Percentiles rank a stretch among this genome's conserved stretches.
phyloP scores from a whole-genome alignment of 345 rosid species.

The Kandelia obovata region DNA sequence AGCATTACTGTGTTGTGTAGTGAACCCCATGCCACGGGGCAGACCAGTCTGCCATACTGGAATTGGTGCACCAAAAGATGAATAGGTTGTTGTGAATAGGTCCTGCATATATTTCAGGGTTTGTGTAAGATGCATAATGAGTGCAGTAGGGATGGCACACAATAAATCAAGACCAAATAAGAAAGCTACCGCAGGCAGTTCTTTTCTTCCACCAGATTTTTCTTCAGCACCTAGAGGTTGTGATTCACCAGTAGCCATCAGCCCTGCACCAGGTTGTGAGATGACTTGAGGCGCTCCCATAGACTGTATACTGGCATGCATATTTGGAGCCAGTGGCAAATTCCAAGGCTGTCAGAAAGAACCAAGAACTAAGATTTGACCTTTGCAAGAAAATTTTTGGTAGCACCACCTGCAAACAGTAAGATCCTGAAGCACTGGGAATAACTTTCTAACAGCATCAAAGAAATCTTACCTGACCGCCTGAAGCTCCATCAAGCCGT shows the following conservation, averaged over 20 bases:
- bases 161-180: background rate
- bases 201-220: conserved; percentile 57
- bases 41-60: conserved; percentile 81
- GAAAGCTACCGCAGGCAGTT: conserved; percentile 64
- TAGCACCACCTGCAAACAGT: too few relatives aligned
- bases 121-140: background rate
- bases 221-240: conserved; percentile 43
- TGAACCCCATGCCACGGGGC: conserved; percentile 53
- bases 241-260: conserved; percentile 27
- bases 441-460: too few relatives aligned
- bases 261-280: conserved; percentile 28
- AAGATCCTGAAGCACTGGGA: too few relatives aligned
- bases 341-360: conserved; percentile 56
- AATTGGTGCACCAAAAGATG: conserved; percentile 47
- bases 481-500: conserved; percentile 42
- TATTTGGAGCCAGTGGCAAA: conserved; percentile 32
- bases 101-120: conserved; percentile 48
- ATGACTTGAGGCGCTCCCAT: conserved; percentile 38
- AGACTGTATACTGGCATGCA: conserved; percentile 46
- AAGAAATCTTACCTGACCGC: conserved; percentile 51
- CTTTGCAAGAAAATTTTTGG: too few relatives aligned
- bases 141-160: conserved; percentile 14
- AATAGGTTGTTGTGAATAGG: conserved; percentile 60
- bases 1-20: conserved; percentile 54
- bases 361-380: conserved; percentile 16